Percentiles rank a stretch among this genome's conserved stretches.
These are phyloP conservation scores for Stemphylium vesicarium DNA, from an alignment of 2,329 filamentous ascomycete species.

Conservation along the genomic window DNA sequence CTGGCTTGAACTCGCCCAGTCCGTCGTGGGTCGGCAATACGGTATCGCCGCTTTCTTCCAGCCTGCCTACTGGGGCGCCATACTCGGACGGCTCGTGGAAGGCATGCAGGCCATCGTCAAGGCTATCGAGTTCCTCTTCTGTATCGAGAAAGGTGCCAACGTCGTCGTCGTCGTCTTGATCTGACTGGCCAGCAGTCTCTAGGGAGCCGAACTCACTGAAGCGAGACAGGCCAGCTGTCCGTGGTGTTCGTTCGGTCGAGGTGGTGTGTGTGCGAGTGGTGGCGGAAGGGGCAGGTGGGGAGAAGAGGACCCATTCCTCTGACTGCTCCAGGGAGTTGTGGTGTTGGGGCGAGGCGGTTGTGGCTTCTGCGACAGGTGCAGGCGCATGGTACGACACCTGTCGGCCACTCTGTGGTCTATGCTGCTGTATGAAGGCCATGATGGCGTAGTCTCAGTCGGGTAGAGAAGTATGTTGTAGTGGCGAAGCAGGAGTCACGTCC, in stretches of 20 bases:
- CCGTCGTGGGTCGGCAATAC: slow-evolving; percentile 93
- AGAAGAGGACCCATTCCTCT: slow-evolving; percentile 97
- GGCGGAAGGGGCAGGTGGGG: slow-evolving; percentile 64
- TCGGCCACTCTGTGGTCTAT: slow-evolving; percentile 44
- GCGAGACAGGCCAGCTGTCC: slow-evolving; percentile 72
- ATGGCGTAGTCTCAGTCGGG: slow-evolving; percentile 10
- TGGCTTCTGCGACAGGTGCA: slow-evolving; percentile 31
- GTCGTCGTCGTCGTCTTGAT: slow-evolving; percentile 47
- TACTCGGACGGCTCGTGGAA: slow-evolving; percentile 70
- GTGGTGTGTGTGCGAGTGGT: slow-evolving; percentile 74
- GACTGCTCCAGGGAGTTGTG: slow-evolving; percentile 68
- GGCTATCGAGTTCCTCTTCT: slow-evolving; percentile 79
- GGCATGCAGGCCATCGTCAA: slow-evolving; percentile 89
- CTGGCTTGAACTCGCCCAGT: slow-evolving; percentile 80
- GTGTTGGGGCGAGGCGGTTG: slow-evolving; percentile 45
- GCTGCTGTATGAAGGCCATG: slow-evolving; percentile 51
- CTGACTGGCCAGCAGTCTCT: slow-evolving; percentile 69
- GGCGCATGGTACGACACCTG: slow-evolving; percentile 44
- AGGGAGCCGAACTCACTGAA: slow-evolving; percentile 83
- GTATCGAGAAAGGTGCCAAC: slow-evolving; percentile 52
- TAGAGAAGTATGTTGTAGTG: slow-evolving; percentile 16
- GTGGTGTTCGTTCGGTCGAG: slow-evolving; percentile 68
- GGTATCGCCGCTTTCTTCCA: slow-evolving; percentile 65
- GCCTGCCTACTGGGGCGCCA: slow-evolving; percentile 51
- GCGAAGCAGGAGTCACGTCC: slow-evolving; percentile 21